Conservation (phyloP, 1,284 basidiomycete species). For the Cryptococcus sp. region DNA sequence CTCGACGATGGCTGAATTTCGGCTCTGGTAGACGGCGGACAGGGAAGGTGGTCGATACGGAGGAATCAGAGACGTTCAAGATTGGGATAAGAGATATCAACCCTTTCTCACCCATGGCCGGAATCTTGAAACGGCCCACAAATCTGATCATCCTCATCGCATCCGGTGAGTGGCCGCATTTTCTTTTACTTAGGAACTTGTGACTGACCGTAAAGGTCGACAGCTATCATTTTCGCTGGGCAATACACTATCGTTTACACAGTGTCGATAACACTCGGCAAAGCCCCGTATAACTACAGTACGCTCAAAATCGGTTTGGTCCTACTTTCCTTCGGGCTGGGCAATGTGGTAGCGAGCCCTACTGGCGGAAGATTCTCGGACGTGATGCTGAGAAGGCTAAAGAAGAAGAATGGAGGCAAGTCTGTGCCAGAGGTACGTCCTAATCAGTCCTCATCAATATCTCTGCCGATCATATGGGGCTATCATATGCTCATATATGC, state of each 20-base stretch:
- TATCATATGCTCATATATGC: background rate
- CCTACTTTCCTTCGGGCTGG: conserved; percentile 70
- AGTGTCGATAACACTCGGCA: conserved; percentile 62
- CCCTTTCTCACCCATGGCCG: conserved; percentile 63
- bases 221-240: conserved; percentile 69
- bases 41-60: conserved; percentile 15
- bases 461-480: no score
- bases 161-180: conserved; percentile 60
- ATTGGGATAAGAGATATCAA: conserved; percentile 71
- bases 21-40: background rate
- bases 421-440: conserved; percentile 65
- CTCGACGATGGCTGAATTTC: conserved; percentile 9
- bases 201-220: background rate
- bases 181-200: background rate
- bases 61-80: conserved; percentile 55
- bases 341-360: conserved; percentile 68
- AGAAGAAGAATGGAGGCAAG: conserved; percentile 63
- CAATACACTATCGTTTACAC: conserved; percentile 70
- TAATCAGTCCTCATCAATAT: no score
- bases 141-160: conserved; percentile 68
- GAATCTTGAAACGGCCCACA: conserved; percentile 63
- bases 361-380: conserved; percentile 79
- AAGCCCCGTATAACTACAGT: conserved; percentile 66
- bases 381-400: conserved; percentile 61
- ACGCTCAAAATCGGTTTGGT: conserved; percentile 73